Base-by-base conservation (phyloP, 768 basidiomycete species). In the Antrodiella citrinella region DNA sequence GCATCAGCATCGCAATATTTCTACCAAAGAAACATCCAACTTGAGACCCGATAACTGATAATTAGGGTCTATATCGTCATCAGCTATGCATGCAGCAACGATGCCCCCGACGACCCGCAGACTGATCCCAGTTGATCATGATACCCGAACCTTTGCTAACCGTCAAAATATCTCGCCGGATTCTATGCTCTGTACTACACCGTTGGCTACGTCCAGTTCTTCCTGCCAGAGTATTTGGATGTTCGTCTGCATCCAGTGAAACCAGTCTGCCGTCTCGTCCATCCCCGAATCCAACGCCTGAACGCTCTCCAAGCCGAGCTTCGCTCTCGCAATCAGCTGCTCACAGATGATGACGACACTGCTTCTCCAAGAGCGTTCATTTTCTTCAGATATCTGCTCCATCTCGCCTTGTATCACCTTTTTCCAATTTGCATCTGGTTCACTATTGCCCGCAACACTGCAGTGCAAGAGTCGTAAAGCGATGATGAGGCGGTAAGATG, bases 401-500 rank as follows among this genome's bases (percentile, higher is more conserved):
- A 10, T 66, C 67, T 35, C 41, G 7, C 41, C 15, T 22, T 22
- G 41, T 9, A 22, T 43, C 9, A 43, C 30, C 7, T 15, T 7
- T 15, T 15, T 35, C 30, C 30, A 35, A n/a, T n/a, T n/a, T n/a
- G n/a, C n/a, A n/a, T n/a, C n/a, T n/a, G n/a, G n/a, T n/a, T n/a
- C n/a, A n/a, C n/a, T n/a, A n/a, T n/a, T n/a, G n/a, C n/a, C n/a
- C n/a, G n/a, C n/a, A n/a, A n/a, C n/a, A 38, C 18, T 7, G 21
- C 41, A 43, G 56, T 82, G 72, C 61, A 83, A 73, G 26, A 94
- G 69, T 47, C 86, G 76, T 59, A 96, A 69, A 9, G 83, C 77
- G 21, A 78, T 72, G 53, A 91, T 78, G 49, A 94, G 65, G 12
- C 89, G 79, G 67, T 84, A 93, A 1, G 91, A 95, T 0, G 91